Evolutionary conservation across 305 asterid genomes (phyloP), one percentile per base, ranked within the genome.

Genomic region (Coffea humblotiana): DNA sequence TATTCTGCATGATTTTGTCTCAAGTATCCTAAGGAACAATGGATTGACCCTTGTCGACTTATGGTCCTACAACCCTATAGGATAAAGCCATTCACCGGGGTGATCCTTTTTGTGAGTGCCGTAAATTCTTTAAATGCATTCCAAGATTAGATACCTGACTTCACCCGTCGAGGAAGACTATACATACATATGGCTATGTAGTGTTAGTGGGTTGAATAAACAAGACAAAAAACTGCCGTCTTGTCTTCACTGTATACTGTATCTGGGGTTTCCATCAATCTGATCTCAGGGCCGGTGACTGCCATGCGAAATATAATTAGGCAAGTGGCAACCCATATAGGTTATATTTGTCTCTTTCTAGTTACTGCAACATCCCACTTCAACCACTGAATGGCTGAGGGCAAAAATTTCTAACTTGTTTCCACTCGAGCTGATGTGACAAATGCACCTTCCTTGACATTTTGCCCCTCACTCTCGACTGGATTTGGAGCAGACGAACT

Each of bases 1-100:
- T 60, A 74, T 78, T 43, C 29, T 45, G 68, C 75, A 61, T 81
- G 48, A 77, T 77, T 64, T 71, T 63, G 77, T 54, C 76, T n/a
- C 0, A 32, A 48, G 74, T 19, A 72, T 72, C 82, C 82, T 45
- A 72, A 79, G 73, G 51, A 47, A 43, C 23, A 2, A 25, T 27
- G 32, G 21, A 51, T 18, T 37, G n/a, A 60, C 78, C 37, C n/a
- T 66, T 5, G 6, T 15, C 45, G 40, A 8, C 65, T 78, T 52
- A 67, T 35, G 49, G 40, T 25, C 56, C 47, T 58, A 64, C 1
- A 0, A 13, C 0, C 51, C 51, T 1, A 32, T 32, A 18, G 27
- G 51, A 12, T 37, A n/a, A n/a, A 47, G 43, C 45, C 66, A 47
- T 61, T 47, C 49, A 1, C 6, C 11, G 51, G 32, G 54, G 51